Base-by-base conservation (phyloP, 2,329 filamentous ascomycete species). In the Exserohilum rostratum region DNA sequence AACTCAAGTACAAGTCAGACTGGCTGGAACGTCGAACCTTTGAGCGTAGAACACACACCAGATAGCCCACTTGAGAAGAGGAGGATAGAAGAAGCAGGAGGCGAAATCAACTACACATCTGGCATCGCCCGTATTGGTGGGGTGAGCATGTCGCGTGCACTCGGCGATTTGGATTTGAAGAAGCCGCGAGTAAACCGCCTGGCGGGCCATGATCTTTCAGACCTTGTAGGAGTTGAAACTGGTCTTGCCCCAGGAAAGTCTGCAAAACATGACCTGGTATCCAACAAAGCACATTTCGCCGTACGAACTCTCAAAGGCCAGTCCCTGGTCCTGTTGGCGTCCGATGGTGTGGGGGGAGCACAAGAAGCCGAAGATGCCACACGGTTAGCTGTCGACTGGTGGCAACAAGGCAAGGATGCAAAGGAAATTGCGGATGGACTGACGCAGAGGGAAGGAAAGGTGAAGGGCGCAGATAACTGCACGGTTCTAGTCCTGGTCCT, bases 131-230 rank as follows among this genome's bases (percentile, higher is more conserved):
- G 65, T 15, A 58, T 68, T 39, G 65, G 65, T n/a, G 65, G 55
- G 18, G 64, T 68, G 17, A 64, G 55, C n/a, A 68, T 68, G 65
- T 60, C 64, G 27, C 61, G 65, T 6, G 64, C 65, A 0, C 48
- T 68, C 1, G 65, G 65, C 22, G 65, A 68, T 25, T 45, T 61
- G 20, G 58, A 68, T 18, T 57, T 66, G 46, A 68, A 68, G 46
- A 54, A 61, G 10, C 65, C 65, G 0, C 61, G 62, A 22, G 64
- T 68, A 6, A 68, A 68, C 33, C 60, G 63, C 2, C 58, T 68
- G 7, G 64, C 65, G 12, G 62, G 50, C 17, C 65, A 68, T 54
- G 61, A 68, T 34, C 40, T 68, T 17, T 60, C 62, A 12, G 65
- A 68, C 33, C 50, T 68, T 3, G 54, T 52, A 10, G 65, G 65